Evolutionary conservation across 1,139 yeast genomes (phyloP).

Genomic region (Pichia inconspicua): DNA sequence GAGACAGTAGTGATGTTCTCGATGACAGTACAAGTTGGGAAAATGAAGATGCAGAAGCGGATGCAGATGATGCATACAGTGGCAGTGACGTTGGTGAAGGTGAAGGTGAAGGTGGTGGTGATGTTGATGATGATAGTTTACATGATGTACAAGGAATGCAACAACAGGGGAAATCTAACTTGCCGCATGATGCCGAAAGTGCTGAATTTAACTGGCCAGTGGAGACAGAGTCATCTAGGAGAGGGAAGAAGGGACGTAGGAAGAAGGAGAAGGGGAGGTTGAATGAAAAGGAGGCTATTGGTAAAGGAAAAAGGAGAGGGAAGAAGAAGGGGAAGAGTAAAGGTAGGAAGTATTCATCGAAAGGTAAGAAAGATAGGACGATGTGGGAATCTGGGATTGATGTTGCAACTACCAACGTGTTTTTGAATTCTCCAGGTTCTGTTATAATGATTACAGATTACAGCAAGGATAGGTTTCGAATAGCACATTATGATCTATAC

Average conservation of each 20-base stretch:
- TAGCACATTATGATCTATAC: slow-evolving; percentile 32
- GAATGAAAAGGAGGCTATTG: neutral
- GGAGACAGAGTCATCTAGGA: neutral
- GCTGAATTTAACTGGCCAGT: too few relatives aligned
- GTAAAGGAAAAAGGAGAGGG: slow-evolving; percentile 4
- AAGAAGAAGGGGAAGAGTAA: slow-evolving; percentile 13
- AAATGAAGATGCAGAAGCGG: neutral
- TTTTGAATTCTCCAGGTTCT: slow-evolving; percentile 34
- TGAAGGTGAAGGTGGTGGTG: neutral
- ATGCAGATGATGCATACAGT: neutral
- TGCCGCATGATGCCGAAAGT: neutral
- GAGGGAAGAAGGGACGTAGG: neutral
- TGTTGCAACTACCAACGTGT: slow-evolving; percentile 39
- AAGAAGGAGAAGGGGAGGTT: neutral
- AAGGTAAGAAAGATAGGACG: slow-evolving; percentile 31
- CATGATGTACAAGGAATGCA: too few relatives aligned
- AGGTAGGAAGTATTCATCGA: slow-evolving; percentile 30
- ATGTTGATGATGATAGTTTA: neutral
- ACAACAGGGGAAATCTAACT: neutral
- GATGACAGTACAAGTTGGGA: neutral
- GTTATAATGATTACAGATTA: slow-evolving; percentile 36
- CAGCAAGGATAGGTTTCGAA: slow-evolving; percentile 33
- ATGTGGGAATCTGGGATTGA: slow-evolving; percentile 54
- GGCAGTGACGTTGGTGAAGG: neutral
- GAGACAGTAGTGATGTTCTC: slow-evolving; percentile 1